A percentile compares a stretch with the other conserved stretches of the same genome.
phyloP scores from a whole-genome alignment of 2,329 filamentous ascomycete species.

The Fusarium armeniacum region DNA sequence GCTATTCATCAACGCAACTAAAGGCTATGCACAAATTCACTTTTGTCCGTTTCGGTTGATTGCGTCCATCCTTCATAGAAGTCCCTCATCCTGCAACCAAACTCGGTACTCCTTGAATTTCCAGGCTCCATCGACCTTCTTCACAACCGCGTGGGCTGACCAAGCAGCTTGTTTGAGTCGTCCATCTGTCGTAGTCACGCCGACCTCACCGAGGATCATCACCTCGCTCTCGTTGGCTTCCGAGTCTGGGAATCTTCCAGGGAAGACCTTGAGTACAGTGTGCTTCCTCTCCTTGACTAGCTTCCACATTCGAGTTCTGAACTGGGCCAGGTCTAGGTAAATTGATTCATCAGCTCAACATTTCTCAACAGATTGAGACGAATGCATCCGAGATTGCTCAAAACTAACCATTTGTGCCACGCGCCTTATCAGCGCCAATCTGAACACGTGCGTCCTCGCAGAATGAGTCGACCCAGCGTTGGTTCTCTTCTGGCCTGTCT shows the following conservation, averaged over 20 bases:
- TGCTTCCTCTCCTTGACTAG: conserved; percentile 58
- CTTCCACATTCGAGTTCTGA: conserved; percentile 62
- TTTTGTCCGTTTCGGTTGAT: conserved; percentile 10
- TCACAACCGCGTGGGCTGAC: conserved; percentile 53
- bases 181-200: conserved; percentile 49
- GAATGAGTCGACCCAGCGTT: conserved; percentile 62
- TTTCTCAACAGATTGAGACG: conserved; percentile 11
- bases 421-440: conserved; percentile 58
- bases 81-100: conserved; percentile 51
- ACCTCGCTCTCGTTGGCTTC: conserved; percentile 55
- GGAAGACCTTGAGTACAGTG: conserved; percentile 59
- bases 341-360: conserved; percentile 13
- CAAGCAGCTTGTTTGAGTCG: conserved; percentile 48
- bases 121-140: conserved; percentile 51
- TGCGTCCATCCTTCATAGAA: conserved; percentile 27
- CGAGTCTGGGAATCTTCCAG: conserved; percentile 53
- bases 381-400: conserved; percentile 8
- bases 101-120: conserved; percentile 54
- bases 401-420: conserved; percentile 54
- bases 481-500: conserved; percentile 58
- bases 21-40: conserved; percentile 30
- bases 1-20: conserved; percentile 24
- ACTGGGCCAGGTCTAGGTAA: conserved; percentile 56
- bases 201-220: conserved; percentile 54
- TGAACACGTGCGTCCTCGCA: conserved; percentile 58